These are phyloP conservation scores for Agaricus subrufescens DNA, from an alignment of 768 basidiomycete species.

Conservation along the genomic window DNA sequence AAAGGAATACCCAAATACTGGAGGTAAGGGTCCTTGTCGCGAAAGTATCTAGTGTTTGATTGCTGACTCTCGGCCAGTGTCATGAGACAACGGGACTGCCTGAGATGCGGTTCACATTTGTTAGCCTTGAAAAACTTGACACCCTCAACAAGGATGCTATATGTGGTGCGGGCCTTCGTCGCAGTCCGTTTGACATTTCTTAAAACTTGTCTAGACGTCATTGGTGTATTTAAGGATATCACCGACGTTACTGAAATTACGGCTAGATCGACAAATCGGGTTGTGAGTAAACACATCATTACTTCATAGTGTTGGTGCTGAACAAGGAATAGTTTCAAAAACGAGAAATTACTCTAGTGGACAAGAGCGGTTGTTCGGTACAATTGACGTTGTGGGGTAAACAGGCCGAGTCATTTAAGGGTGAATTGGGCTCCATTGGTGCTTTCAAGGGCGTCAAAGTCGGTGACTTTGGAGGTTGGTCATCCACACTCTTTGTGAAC, in stretches of 20 bases:
- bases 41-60: not conserved
- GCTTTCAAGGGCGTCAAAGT: conserved; percentile 95
- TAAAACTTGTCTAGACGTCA: conserved; percentile 57
- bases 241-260: conserved; percentile 65
- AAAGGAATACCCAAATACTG: conserved; percentile 78
- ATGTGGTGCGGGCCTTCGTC: conserved; percentile 57
- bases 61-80: conserved; percentile 48
- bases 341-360: conserved; percentile 86
- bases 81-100: conserved; percentile 75
- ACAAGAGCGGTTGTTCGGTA: conserved; percentile 72
- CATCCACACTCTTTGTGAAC: not conserved
- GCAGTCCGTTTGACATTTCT: conserved; percentile 8
- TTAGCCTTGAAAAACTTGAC: conserved; percentile 57
- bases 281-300: conserved; percentile 30
- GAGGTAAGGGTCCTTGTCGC: conserved; percentile 45
- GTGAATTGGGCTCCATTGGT: conserved; percentile 61
- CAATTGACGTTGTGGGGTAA: conserved; percentile 95
- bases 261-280: conserved; percentile 68
- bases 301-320: not conserved
- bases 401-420: conserved; percentile 79
- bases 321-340: conserved; percentile 61
- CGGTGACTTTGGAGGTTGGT: conserved; percentile 53
- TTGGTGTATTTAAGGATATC: conserved; percentile 81
- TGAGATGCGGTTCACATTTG: conserved; percentile 80
- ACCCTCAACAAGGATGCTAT: conserved; percentile 72